Evolutionary conservation across 768 basidiomycete genomes (phyloP).

Genomic region (Suillus placidus): DNA sequence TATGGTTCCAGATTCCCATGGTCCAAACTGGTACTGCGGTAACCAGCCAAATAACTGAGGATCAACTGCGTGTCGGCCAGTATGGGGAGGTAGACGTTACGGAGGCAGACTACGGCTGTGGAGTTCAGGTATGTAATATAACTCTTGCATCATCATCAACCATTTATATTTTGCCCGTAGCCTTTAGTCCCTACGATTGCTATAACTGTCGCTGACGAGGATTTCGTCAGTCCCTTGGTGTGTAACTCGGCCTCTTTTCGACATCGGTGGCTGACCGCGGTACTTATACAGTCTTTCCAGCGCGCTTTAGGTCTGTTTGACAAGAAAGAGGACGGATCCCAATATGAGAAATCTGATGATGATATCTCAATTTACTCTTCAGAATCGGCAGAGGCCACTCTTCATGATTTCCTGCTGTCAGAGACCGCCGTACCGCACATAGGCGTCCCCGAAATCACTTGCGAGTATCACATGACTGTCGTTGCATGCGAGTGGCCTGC

Average conservation of each 20-base stretch:
- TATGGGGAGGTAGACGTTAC: background rate
- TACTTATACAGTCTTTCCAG: background rate
- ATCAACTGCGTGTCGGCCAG: background rate
- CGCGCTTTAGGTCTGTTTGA: background rate
- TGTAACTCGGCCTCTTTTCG: background rate
- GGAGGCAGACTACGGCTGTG: background rate
- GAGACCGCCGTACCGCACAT: background rate
- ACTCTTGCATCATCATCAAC: background rate
- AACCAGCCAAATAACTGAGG: background rate
- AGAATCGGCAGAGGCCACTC: background rate
- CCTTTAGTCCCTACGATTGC: background rate
- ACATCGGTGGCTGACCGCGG: background rate
- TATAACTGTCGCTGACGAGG: background rate
- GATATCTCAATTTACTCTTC: slow-evolving; percentile 1
- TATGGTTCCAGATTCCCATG: background rate
- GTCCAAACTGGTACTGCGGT: background rate
- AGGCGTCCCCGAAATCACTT: background rate
- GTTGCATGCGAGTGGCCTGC: background rate
- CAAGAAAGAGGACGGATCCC: background rate
- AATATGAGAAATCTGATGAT: background rate
- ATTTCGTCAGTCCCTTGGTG: background rate
- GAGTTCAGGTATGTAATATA: background rate
- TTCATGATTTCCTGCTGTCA: background rate
- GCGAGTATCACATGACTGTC: background rate
- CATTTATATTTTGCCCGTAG: background rate